These are phyloP conservation scores for Dunaliella sp. DNA, from an alignment of 139 green algal genomes.

Conservation along the genomic window DNA sequence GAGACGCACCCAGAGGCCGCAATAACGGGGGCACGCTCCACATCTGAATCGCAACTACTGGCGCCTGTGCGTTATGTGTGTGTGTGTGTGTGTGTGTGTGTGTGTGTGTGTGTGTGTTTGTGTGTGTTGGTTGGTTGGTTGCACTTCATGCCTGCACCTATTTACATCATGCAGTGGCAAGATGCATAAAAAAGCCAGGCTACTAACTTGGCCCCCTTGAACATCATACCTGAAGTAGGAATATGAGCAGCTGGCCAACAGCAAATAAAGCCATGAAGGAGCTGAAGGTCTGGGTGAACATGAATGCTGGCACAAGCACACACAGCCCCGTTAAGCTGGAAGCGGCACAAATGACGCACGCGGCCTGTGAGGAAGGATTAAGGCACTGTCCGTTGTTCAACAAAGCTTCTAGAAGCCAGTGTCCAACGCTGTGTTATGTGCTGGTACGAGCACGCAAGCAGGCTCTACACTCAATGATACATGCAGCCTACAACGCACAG, in stretches of 20 bases:
- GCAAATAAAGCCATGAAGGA: constrained; percentile 65
- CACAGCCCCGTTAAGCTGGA: constrained; percentile 47
- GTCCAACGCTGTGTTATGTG: neutral
- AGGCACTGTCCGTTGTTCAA: neutral
- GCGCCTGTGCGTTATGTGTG: too few species aligned
- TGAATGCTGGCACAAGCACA: constrained; percentile 65
- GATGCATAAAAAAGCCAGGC: too few species aligned
- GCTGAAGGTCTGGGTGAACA: constrained; percentile 38
- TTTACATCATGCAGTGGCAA: too few species aligned
- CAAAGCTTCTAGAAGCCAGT: constrained; percentile 3
- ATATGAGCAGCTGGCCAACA: constrained; percentile 68
- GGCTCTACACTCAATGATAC: too few species aligned
- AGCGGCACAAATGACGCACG: constrained; percentile 50
- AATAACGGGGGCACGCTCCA: constrained; percentile 82
- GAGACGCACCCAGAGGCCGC: constrained; percentile 73
- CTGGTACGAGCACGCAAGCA: neutral
- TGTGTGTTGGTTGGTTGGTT: too few species aligned
- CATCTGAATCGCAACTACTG: constrained; percentile 69
- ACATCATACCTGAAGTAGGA: constrained; percentile 73
- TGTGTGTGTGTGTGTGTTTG: too few species aligned
- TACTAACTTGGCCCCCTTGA: too few species aligned
- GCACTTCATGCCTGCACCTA: too few species aligned
- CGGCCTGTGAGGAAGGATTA: neutral
- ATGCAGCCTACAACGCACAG: too few species aligned
- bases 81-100: too few species aligned